Evolutionary conservation across 768 basidiomycete genomes (phyloP).

Genomic region (Kwoniella dejecticola): DNA sequence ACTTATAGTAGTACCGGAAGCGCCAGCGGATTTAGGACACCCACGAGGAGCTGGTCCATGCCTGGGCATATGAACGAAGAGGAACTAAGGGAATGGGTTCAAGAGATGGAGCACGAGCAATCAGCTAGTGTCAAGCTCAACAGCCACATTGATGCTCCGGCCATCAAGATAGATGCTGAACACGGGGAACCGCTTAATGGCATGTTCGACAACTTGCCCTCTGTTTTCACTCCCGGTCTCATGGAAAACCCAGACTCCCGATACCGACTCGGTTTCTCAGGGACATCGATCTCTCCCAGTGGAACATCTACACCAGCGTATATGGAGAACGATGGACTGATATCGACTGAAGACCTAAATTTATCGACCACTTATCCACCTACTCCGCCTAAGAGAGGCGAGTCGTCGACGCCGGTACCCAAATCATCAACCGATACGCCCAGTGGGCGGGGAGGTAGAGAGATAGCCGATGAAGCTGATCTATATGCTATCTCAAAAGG

Average conservation of each 20-base stretch:
- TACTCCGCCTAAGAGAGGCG: slow-evolving; percentile 13
- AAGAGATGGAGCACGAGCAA: slow-evolving; percentile 30
- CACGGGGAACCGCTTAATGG: neutral
- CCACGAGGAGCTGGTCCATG: slow-evolving; percentile 35
- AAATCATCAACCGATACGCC: slow-evolving; percentile 2
- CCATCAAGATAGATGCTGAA: slow-evolving; percentile 17
- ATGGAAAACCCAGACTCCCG: neutral
- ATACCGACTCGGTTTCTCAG: neutral
- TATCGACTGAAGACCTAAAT: slow-evolving; percentile 7
- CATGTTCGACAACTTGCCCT: slow-evolving; percentile 9
- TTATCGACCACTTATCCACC: slow-evolving; percentile 14
- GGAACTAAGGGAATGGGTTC: slow-evolving; percentile 38
- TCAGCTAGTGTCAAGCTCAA: neutral
- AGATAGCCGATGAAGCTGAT: slow-evolving; percentile 48
- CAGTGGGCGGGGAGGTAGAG: slow-evolving; percentile 29
- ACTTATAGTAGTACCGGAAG: slow-evolving; percentile 3
- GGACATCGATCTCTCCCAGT: neutral
- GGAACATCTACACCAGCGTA: slow-evolving; percentile 16
- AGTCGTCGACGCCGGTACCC: slow-evolving; percentile 13
- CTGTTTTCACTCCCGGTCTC: slow-evolving; percentile 14
- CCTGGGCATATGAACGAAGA: slow-evolving; percentile 43
- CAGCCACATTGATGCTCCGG: neutral
- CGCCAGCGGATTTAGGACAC: slow-evolving; percentile 5
- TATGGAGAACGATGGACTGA: slow-evolving; percentile 3
- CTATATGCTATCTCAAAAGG: slow-evolving; percentile 35